These are phyloP conservation scores for Aethionema arabicum DNA, from an alignment of 345 rosid species.

Conservation along the genomic window DNA sequence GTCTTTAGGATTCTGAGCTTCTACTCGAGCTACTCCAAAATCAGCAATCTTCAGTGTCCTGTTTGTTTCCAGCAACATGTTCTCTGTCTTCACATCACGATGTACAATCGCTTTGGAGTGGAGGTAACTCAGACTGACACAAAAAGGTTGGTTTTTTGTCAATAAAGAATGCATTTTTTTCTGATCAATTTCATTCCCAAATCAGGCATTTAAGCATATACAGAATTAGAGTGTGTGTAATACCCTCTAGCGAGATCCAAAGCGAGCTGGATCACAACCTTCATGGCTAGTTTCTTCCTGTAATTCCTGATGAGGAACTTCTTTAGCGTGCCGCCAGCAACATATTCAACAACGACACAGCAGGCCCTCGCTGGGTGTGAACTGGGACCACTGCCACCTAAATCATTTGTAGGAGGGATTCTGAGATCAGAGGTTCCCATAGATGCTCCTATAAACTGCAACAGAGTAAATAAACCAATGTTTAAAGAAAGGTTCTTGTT, in stretches of 20 bases:
- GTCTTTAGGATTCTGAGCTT: slow-evolving; percentile 85
- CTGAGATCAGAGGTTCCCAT: slow-evolving; percentile 83
- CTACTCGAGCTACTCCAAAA: slow-evolving; percentile 86
- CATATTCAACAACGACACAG: slow-evolving; percentile 80
- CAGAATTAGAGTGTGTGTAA: slow-evolving; percentile 2
- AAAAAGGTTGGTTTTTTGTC: not conserved
- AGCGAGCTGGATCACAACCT: slow-evolving; percentile 67
- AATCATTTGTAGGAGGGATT: slow-evolving; percentile 44
- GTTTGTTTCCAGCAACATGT: slow-evolving; percentile 64
- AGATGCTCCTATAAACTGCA: slow-evolving; percentile 79
- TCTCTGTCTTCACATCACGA: slow-evolving; percentile 79
- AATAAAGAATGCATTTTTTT: slow-evolving; percentile 11
- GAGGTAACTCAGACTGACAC: slow-evolving; percentile 68
- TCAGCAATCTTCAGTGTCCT: slow-evolving; percentile 77
- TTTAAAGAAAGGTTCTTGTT: not conserved
- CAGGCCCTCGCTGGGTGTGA: slow-evolving; percentile 68
- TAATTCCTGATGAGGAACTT: slow-evolving; percentile 65
- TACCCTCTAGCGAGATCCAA: slow-evolving; percentile 86
- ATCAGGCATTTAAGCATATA: not conserved
- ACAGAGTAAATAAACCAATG: not conserved
- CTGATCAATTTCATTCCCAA: not conserved
- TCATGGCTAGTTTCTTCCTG: slow-evolving; percentile 57
- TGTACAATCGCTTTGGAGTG: slow-evolving; percentile 78
- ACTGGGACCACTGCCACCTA: slow-evolving; percentile 42
- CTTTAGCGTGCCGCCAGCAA: slow-evolving; percentile 72